Evolutionary conservation across 805 yeast genomes (phyloP).

Genomic region (Maudiozyma barnettii): DNA sequence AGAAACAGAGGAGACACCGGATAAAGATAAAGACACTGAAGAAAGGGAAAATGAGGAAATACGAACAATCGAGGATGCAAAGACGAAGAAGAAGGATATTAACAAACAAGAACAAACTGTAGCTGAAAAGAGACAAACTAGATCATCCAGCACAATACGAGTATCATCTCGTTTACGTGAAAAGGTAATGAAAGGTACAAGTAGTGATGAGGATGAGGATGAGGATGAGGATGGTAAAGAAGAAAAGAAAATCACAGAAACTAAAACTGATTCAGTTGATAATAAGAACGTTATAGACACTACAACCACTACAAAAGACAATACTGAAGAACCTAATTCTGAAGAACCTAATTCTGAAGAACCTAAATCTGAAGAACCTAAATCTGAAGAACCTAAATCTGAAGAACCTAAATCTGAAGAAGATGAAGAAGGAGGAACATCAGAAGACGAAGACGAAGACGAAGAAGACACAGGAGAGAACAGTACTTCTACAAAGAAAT

Average conservation of each 20-base stretch:
- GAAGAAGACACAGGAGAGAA: slow-evolving; percentile 3
- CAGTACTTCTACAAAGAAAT: slow-evolving; percentile 6
- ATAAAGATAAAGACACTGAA: background rate
- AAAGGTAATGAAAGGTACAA: background rate
- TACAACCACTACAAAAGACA: background rate
- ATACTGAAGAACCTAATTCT: background rate
- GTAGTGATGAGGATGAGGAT: background rate
- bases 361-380: background rate
- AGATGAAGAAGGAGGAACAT: slow-evolving; percentile 1
- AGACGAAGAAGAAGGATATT: background rate
- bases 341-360: background rate
- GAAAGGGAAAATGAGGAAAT: slow-evolving; percentile 1
- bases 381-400: background rate
- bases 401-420: background rate
- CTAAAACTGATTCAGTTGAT: background rate
- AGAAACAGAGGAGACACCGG: background rate
- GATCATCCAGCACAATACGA: slow-evolving; percentile 1
- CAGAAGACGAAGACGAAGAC: background rate
- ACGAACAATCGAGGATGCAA: background rate
- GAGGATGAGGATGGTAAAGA: slow-evolving; percentile 3
- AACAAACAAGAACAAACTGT: too few relatives aligned
- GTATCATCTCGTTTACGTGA: background rate
- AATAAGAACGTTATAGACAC: background rate
- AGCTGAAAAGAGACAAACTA: background rate
- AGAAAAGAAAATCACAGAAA: background rate